Evolutionary conservation across 2,329 filamentous ascomycete species (phyloP), one percentile per base, ranked within the genome.

Genomic region (Aspergillus sp.): DNA sequence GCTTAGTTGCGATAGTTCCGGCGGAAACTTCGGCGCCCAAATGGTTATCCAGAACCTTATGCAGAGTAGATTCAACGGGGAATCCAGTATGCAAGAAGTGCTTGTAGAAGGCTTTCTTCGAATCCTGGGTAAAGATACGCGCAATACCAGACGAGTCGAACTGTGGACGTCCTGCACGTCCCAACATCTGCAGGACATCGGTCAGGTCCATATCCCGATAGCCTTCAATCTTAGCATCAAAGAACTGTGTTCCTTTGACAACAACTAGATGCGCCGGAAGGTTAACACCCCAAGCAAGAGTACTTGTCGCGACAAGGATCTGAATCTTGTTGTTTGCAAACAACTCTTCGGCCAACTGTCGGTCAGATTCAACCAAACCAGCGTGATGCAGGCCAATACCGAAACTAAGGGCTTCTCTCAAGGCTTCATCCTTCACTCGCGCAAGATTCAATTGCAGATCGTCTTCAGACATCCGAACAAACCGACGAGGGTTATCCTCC

Each of bases 121-220:
- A 82, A 69, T 98, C 93, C 70, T 99, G 93, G 0, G 95, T 99
- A 72, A 99, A 96, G 72, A 99, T 99, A 31, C 94, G 89, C 10
- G 95, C 96, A 58, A 99, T 96, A 65, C 96, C 95, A 0, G 93
- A 96, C 56, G 89, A 90, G 75, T 99, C 95, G 73, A 99, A 99
- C 72, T 99, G 95, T 3, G 95, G 95, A 63, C 95, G 90, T 16
- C 95, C 95, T 12, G 95, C 95, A 77, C 95, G 89, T 67, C 95
- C 95, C 29, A 99, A 82, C 95, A 99, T 99, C 77, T 99, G 95
- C 62, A 99, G 80, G 32, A 99, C 95, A 77, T 99, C 95, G 0
- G 95, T 99, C 60, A 99, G 80, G 73, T 99, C 95, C 96, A 99
- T 99, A 75, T 99, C 96, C 72, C 91, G 95, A 79, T 99, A 99